Base-by-base conservation (phyloP, 176 grass and related monocot genomes). In the Puya raimondii region DNA sequence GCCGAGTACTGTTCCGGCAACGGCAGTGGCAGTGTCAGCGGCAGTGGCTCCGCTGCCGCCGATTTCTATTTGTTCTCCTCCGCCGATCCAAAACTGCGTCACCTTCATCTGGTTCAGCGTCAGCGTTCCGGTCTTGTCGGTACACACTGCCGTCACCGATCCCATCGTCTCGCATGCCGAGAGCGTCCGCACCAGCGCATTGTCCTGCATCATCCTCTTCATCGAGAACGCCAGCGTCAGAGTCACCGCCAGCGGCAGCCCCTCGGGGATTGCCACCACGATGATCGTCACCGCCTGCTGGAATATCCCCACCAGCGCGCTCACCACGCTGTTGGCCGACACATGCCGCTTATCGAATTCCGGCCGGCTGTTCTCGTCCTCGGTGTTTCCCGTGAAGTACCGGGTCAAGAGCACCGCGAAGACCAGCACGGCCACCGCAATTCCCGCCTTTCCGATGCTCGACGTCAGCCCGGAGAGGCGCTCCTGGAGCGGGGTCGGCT, bases 121-220 rank as follows among this genome's bases (percentile, higher is more conserved):
- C 8, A 97, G 83, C 0, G 93, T 97, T 0, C 93, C 93, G 0
- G 93, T 92, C 81, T 97, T 97, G 74, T 97, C 89, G 4, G 93
- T 92, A 74, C 93, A 92, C 23, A 97, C 87, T 51, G 89, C 57
- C 10, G 93, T 97, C 16, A 92, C 86, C 0, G 89, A 90, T 0
- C 93, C 93, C 93, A 97, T 92, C 4, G 93, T 97, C 84, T 97
- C 93, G 78, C 89, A 92, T 3, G 89, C 93, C 2, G 93, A 90
- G 14, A 97, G 89, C 47, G 70, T 71, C 12, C 93, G 86, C 14
- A 96, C 93, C 71, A 92, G 73, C 5, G 93, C 93, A 56, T 92
- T 76, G 52, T 96, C 93, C 81, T 72, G 87, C 48, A 96, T 91
- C 93, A 96, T 96, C 70, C 93, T 48, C 52, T 89, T 96, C 93